Evolutionary conservation across 2,329 filamentous ascomycete species (phyloP), one percentile per base, ranked within the genome.

Genomic region (Aspergillus sp.): DNA sequence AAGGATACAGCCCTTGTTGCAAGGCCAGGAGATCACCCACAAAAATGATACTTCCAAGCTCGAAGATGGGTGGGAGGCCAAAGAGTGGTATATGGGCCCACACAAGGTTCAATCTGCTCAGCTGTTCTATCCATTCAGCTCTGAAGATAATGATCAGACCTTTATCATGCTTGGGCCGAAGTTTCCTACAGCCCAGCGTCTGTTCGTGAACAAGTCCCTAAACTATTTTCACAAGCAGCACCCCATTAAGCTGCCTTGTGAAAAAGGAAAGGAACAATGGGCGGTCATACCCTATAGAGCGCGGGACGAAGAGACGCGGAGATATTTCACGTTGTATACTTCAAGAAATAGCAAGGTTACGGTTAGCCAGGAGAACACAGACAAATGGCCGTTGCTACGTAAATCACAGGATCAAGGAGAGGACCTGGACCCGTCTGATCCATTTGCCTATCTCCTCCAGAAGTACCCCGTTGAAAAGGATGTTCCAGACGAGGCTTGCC

Each of bases 401-500:
- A 39, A 51, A 23, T 17, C 47, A 7, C 23, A 46, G n/a, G 15
- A 41, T 15, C 20, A 38, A 10, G n/a, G 38, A 12, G 35, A 44
- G 13, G 35, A 17, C 7, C 25, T 38, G 4, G 44, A 53, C 3
- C 32, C 46, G 0, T 48, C 49, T 30, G 57, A 61, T 44, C 55
- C 59, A 2, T 63, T 63, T 41, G 56, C 63, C 13, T 63, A 65
- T 47, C 56, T 74, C 12, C 58, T 77, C 6, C 53, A 70, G 13
- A 74, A 73, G 49, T 75, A 76, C 47, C 67, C 64, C n/a, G 57
- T 59, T 6, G 52, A 66, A 25, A 60, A 64, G 33, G 66, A 65
- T 23, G 66, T 66, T 9, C 71, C 10, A 7, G 43, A 77, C 43
- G 64, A 75, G 19, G 55, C 72, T 7, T 64, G 79, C 5, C 78